phyloP scores from a whole-genome alignment of 1,139 yeast species.

The Trichomonascaceae sp. region DNA sequence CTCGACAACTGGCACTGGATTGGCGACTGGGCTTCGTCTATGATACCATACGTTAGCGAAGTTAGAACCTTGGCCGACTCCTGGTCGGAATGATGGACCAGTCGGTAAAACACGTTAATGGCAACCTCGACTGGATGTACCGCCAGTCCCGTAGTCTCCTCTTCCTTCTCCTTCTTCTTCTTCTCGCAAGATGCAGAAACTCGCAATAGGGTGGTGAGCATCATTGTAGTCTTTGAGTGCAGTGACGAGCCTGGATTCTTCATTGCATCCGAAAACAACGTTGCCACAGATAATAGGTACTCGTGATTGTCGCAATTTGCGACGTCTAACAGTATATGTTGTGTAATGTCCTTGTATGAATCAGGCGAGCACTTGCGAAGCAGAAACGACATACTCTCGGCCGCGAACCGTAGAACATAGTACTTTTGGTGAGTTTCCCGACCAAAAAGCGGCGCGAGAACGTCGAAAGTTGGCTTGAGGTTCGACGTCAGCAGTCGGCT shows the following conservation, averaged over 20 bases:
- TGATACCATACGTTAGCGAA: no score
- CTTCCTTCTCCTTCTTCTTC: no score
- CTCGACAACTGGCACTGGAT: no score
- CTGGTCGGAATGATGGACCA: conserved; percentile 1
- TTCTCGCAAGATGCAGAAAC: conserved; percentile 51
- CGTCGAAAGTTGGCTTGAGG: conserved; percentile 52
- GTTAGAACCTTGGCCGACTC: no score
- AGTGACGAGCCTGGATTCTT: conserved; percentile 57
- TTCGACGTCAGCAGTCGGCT: conserved; percentile 50
- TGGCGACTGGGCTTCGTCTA: no score
- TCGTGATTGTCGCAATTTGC: conserved; percentile 28
- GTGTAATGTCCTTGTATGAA: conserved; percentile 35
- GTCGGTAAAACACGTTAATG: conserved; percentile 2
- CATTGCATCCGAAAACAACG: conserved; percentile 61
- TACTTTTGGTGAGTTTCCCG: conserved; percentile 35
- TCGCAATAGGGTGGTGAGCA: conserved; percentile 28
- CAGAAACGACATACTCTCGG: conserved; percentile 80
- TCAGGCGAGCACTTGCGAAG: conserved; percentile 52
- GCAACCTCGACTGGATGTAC: not conserved
- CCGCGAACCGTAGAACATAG: conserved; percentile 69
- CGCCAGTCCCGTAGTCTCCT: no score
- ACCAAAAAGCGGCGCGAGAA: conserved; percentile 51
- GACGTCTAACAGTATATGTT: conserved; percentile 39
- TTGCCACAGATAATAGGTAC: conserved; percentile 44
- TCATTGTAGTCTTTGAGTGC: conserved; percentile 53